Base-by-base conservation (phyloP, 345 rosid species). In the Populus simonii region DNA sequence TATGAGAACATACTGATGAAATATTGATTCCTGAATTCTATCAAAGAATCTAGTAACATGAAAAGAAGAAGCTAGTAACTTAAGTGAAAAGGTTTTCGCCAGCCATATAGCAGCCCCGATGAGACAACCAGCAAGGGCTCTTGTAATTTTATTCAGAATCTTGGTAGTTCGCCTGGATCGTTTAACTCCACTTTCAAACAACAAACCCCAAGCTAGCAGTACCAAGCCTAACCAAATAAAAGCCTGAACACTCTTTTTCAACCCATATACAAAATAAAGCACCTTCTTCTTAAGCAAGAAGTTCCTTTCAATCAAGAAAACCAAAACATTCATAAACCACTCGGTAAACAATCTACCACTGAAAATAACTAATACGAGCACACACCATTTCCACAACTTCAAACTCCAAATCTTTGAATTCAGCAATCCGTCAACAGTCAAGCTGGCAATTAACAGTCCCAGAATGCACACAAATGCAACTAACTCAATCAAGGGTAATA, bases 271-370 rank as follows among this genome's bases (percentile, higher is more conserved):
- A 76, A 89, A 91, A 77, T 91, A 91, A 47, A 91, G 69, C 66
- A 90, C 92, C 79, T 90, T 90, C 80, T 90, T 90, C 79, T 80
- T 88, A 36, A 89, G 86, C 88, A 88, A 71, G 71, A 83, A 90
- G 79, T 86, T 89, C 80, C 80, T 88, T 78, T 89, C 92, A 41
- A 89, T 80, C 79, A 84, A 80, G 83, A 89, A 88, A 72, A 89
- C 88, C 72, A 84, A 51, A 35, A 86, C 35, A 47, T 88, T 87
- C 74, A 86, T 81, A 55, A 83, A 76, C 90, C 92, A 86, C 31
- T 78, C 88, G 1, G 87, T 82, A 38, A 88, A 75, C 83, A 90
- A 80, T 67, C 88, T 76, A 43, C 94, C 92, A 45, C 87, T 82
- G 73, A 87, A 84, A 27, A 87, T 82, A 18, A 88, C 91, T 66